Base-by-base conservation (phyloP, 495 filamentous ascomycete genomes). In the Penicillium paxilli region DNA sequence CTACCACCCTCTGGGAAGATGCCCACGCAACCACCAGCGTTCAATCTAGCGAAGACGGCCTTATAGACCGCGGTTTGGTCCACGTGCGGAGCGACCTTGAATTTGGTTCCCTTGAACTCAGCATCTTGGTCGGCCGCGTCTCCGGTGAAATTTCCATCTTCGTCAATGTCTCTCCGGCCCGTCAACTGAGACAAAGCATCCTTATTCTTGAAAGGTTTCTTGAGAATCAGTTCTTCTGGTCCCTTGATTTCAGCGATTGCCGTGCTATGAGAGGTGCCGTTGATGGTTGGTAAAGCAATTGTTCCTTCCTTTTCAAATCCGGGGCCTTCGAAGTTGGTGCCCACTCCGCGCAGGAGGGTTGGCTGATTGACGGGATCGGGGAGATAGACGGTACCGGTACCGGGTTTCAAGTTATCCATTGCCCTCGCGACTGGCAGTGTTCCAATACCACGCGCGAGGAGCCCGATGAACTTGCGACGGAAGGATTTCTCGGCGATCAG, bases 1-100 rank as follows among this genome's bases (percentile, higher is more conserved):
- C 92, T 97, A 55, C 94, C 94, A 58, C 94, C 94, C 72, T 99
- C 94, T 1, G 94, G 94, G 66, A 98, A 99, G 62, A 99, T 97
- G 49, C 95, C 94, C 44, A 98, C 86, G 65, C 92, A 96, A 21
- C 92, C 94, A 20, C 92, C 93, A 6, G 75, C 73, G 59, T 84
- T 87, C 23, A 99, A 79, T 20, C 88, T 80, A 46, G 84, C 80
- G 68, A 96, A 97, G 0, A 99, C 94, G 4, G 90, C 89, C 68
- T 96, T 82, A 66, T 98, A 99, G 25, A 99, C 94, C 50, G 88
- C 80, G 9, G 85, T 90, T 70, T 99, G 94, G 69, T 98, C 89
- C 19, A 98, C 91, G 67, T 98, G 93, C 12, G 94, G 94, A 2
- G 94, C 91, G 6, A 88, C 77, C 72, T 93, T 94, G 74, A 87